These are phyloP conservation scores for Byssothecium circinans DNA, from an alignment of 2,329 filamentous ascomycete genomes.

Conservation along the genomic window DNA sequence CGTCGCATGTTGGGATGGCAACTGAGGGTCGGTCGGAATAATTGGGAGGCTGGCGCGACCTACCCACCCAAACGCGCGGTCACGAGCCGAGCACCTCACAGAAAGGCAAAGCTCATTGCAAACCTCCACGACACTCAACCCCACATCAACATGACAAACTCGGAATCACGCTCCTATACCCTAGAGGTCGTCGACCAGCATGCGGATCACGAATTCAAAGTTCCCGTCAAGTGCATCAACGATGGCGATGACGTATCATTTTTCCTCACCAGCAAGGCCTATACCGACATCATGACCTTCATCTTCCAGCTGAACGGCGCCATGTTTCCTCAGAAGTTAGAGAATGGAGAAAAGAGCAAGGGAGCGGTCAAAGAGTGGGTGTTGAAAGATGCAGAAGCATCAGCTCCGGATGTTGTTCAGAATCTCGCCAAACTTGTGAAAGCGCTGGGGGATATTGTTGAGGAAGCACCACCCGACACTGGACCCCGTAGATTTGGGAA, in stretches of 20 bases:
- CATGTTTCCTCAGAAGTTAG: conserved; percentile 69
- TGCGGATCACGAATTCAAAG: conserved; percentile 55
- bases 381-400: conserved; percentile 46
- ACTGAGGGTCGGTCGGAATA: conserved; percentile 3
- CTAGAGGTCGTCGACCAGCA: conserved; percentile 26
- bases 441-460: conserved; percentile 66
- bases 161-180: conserved; percentile 18
- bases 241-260: conserved; percentile 77
- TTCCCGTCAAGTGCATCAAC: conserved; percentile 79
- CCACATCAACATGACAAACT: conserved; percentile 22
- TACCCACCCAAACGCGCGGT: conserved; percentile 2
- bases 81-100: conserved; percentile 3
- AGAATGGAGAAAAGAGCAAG: conserved; percentile 40
- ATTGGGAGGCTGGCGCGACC: conserved; percentile 14
- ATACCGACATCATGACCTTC: conserved; percentile 84
- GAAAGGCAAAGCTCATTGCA: neutral
- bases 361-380: conserved; percentile 57
- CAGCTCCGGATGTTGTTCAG: conserved; percentile 60
- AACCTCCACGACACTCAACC: neutral
- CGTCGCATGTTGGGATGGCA: neutral
- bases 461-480: conserved; percentile 78
- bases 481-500: conserved; percentile 93
- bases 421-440: conserved; percentile 68
- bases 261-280: conserved; percentile 80
- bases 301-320: conserved; percentile 87